These are phyloP conservation scores for Acacia melanoxylon DNA, from an alignment of 306 rosid genomes.

Conservation along the genomic window DNA sequence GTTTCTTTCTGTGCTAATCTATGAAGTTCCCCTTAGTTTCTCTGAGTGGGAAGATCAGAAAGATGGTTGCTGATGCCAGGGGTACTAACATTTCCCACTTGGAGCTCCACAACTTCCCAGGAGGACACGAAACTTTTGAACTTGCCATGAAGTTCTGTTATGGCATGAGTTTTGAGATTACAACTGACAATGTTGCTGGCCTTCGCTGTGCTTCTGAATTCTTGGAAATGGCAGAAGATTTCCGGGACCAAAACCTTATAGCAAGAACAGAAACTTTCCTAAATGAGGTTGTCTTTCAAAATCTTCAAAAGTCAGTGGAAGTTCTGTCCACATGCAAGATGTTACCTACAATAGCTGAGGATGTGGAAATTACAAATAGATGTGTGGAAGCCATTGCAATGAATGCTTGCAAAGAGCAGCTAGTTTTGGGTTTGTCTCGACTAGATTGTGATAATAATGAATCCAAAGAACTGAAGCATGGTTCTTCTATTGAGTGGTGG, in stretches of 20 bases:
- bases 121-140: slow-evolving; percentile 77
- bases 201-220: slow-evolving; percentile 78
- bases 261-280: slow-evolving; percentile 60
- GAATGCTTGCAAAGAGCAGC: slow-evolving; percentile 83
- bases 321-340: slow-evolving; percentile 65
- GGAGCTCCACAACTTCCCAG: slow-evolving; percentile 77
- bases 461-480: slow-evolving; percentile 58
- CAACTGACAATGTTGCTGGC: slow-evolving; percentile 60
- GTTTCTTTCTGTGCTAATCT: slow-evolving; percentile 14
- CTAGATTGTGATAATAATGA: slow-evolving; percentile 49
- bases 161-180: slow-evolving; percentile 85
- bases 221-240: slow-evolving; percentile 84
- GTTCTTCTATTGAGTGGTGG: slow-evolving; percentile 69
- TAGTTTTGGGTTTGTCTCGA: slow-evolving; percentile 60
- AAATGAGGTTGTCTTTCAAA: slow-evolving; percentile 60
- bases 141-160: slow-evolving; percentile 87
- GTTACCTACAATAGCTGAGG: slow-evolving; percentile 58
- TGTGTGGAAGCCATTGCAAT: slow-evolving; percentile 83
- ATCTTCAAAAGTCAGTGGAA: slow-evolving; percentile 72
- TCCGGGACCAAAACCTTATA: slow-evolving; percentile 69
- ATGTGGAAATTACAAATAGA: slow-evolving; percentile 56
- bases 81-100: slow-evolving; percentile 53
- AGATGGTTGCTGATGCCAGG: slow-evolving; percentile 72
- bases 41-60: slow-evolving; percentile 81
- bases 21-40: slow-evolving; percentile 83